A percentile compares a stretch with the other conserved stretches of the same genome.
phyloP scores from a whole-genome alignment of 108 stramenopile species.

The Skeletonema grethae region DNA sequence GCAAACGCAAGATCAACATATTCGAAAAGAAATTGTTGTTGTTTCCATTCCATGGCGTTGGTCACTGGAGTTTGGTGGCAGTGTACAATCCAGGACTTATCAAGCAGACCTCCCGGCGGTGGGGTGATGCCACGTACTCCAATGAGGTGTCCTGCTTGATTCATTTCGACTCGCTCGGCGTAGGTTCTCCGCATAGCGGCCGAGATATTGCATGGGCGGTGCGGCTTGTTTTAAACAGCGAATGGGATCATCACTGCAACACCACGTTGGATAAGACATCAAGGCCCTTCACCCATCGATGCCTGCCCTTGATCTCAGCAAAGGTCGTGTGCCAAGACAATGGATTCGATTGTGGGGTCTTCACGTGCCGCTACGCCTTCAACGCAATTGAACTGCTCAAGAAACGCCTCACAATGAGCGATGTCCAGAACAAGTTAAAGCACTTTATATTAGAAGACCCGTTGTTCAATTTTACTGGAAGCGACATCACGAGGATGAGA shows the following conservation, averaged over 20 bases:
- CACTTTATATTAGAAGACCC: too few species aligned
- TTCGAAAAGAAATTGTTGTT: conserved; percentile 1
- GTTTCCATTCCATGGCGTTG: not conserved
- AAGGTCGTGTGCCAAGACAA: too few species aligned
- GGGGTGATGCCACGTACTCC: not conserved
- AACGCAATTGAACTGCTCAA: too few species aligned
- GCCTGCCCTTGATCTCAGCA: not conserved
- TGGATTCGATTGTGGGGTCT: conserved; percentile 1
- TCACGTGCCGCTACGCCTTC: not conserved
- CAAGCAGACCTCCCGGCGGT: not conserved
- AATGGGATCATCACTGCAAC: not conserved
- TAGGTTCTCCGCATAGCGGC: not conserved
- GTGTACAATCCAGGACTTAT: not conserved
- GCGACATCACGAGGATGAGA: not conserved
- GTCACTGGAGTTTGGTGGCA: not conserved
- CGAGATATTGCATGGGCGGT: not conserved
- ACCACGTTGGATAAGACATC: not conserved
- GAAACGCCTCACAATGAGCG: too few species aligned
- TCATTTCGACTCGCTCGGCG: not conserved
- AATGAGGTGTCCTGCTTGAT: not conserved
- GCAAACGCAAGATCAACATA: not conserved
- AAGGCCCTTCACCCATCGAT: not conserved
- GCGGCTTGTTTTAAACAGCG: not conserved
- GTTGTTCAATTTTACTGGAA: too few species aligned
- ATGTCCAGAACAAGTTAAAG: too few species aligned